These are phyloP conservation scores for Euryodendron excelsum DNA, from an alignment of 148 eudicot genomes.

Conservation along the genomic window DNA sequence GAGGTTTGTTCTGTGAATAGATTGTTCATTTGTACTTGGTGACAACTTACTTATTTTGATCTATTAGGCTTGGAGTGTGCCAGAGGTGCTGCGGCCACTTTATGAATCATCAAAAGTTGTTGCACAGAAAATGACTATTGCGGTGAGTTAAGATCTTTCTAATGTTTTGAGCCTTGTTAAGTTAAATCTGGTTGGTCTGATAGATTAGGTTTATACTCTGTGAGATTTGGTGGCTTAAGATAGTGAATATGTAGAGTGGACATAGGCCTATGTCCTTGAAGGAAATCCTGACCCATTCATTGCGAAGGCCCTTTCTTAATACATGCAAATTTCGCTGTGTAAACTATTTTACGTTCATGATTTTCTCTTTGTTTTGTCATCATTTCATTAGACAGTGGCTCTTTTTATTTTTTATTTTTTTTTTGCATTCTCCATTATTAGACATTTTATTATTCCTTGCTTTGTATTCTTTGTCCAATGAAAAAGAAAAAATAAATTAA, in stretches of 20 bases:
- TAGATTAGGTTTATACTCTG: too few species aligned
- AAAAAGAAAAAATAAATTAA: too few species aligned
- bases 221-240: too few species aligned
- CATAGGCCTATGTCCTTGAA: background rate
- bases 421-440: too few species aligned
- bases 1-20: background rate
- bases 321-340: background rate
- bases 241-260: too few species aligned
- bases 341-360: background rate
- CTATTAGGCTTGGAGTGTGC: slow-evolving; percentile 87
- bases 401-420: too few species aligned
- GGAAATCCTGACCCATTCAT: background rate
- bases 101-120: slow-evolving; percentile 94
- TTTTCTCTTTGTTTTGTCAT: too few species aligned
- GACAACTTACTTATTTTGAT: background rate
- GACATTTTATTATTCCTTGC: too few species aligned
- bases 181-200: background rate
- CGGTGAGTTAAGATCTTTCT: slow-evolving; percentile 46
- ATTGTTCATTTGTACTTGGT: background rate
- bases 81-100: slow-evolving; percentile 89
- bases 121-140: slow-evolving; percentile 92
- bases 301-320: background rate
- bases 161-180: background rate
- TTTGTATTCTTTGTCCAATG: too few species aligned
- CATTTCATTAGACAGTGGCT: too few species aligned